Evolutionary conservation across 2,329 filamentous ascomycete genomes (phyloP).

Genomic region (Aspergillus aculeatinus): DNA sequence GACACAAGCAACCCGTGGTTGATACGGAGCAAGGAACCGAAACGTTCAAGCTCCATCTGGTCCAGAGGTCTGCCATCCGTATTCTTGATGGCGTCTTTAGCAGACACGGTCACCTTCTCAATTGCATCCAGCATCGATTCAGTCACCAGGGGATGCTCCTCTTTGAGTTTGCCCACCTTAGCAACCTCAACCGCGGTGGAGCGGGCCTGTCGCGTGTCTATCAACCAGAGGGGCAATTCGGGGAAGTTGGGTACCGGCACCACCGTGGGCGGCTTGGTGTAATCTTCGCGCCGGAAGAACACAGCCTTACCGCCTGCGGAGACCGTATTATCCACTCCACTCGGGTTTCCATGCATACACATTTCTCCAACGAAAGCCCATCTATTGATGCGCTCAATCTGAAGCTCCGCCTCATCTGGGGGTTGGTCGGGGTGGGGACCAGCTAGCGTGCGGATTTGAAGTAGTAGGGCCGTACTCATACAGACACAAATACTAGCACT

Average conservation of each 20-base stretch:
- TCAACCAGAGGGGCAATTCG: constrained; percentile 82
- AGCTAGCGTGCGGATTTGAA: constrained; percentile 83
- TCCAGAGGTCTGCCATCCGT: constrained; percentile 67
- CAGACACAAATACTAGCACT: constrained; percentile 95
- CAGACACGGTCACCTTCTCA: constrained; percentile 61
- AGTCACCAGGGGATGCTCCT: constrained; percentile 72
- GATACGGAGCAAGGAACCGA: constrained; percentile 87
- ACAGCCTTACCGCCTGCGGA: constrained; percentile 91
- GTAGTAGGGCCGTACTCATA: constrained; percentile 75
- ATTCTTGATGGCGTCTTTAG: constrained; percentile 55
- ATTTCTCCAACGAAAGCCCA: constrained; percentile 98
- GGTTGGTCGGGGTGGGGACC: constrained; percentile 92
- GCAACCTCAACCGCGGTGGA: constrained; percentile 82
- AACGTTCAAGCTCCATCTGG: constrained; percentile 63
- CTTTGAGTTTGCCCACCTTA: constrained; percentile 74
- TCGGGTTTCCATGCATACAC: constrained; percentile 96
- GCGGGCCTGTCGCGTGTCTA: constrained; percentile 84
- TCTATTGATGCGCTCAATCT: constrained; percentile 92
- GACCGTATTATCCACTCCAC: constrained; percentile 95
- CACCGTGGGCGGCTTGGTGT: constrained; percentile 73
- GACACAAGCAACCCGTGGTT: constrained; percentile 93
- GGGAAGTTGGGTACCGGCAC: constrained; percentile 82
- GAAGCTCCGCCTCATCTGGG: constrained; percentile 77
- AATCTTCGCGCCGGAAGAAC: constrained; percentile 79
- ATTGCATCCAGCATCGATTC: constrained; percentile 82